phyloP scores from a whole-genome alignment of 805 yeast species.

The Scheffersomyces amazonensis region DNA sequence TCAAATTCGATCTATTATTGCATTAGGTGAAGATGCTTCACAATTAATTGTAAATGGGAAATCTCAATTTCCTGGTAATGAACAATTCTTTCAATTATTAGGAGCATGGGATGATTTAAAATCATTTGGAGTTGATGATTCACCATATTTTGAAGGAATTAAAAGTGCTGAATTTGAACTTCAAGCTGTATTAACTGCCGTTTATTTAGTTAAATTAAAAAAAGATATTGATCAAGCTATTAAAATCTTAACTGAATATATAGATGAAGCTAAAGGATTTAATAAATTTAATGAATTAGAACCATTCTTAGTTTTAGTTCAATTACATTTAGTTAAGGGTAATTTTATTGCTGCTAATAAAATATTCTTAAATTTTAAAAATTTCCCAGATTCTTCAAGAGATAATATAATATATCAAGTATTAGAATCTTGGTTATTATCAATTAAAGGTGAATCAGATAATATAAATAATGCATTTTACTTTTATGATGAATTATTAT shows the following conservation, averaged over 20 bases:
- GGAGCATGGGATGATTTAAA: constrained; percentile 43
- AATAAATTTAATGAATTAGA: constrained; percentile 34
- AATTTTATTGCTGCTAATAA: constrained; percentile 30
- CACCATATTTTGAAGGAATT: constrained; percentile 41
- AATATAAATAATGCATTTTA: constrained; percentile 45
- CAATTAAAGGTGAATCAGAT: constrained; percentile 39
- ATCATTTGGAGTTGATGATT: constrained; percentile 41
- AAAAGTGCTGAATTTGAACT: constrained; percentile 31
- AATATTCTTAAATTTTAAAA: constrained; percentile 27
- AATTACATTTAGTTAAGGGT: constrained; percentile 38
- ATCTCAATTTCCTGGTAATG: constrained; percentile 29
- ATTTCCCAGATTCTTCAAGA: constrained; percentile 31
- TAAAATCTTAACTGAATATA: constrained; percentile 24
- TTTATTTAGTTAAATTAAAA: constrained; percentile 34
- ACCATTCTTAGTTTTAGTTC: constrained; percentile 38
- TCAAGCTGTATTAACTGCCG: constrained; percentile 39
- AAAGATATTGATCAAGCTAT: constrained; percentile 38
- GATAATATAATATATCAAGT: constrained; percentile 78
- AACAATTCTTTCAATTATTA: constrained; percentile 32
- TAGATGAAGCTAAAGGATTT: constrained; percentile 14
- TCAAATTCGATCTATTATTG: constrained; percentile 38
- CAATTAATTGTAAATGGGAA: constrained; percentile 34
- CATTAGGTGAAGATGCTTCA: constrained; percentile 38
- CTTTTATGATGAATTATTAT: constrained; percentile 79
- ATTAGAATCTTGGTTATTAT: constrained; percentile 66